Evolutionary conservation across 1,284 basidiomycete species (phyloP).

Genomic region (Leucoagaricus sp.): DNA sequence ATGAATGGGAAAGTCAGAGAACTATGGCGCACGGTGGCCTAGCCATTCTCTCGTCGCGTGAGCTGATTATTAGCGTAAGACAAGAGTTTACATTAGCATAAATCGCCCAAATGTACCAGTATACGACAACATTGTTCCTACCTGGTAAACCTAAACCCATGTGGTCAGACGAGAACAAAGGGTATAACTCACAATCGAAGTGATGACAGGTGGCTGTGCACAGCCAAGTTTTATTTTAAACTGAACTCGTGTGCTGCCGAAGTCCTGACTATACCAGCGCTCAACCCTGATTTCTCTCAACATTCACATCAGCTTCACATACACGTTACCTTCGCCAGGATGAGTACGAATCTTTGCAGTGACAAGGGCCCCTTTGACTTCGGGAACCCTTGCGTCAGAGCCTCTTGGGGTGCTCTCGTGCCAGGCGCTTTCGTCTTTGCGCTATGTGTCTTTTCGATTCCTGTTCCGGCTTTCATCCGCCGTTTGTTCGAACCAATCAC

Average conservation of each 20-base stretch:
- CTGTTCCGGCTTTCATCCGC: constrained; percentile 40
- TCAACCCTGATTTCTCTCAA: neutral
- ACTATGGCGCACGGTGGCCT: too few relatives aligned
- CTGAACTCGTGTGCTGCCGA: too few relatives aligned
- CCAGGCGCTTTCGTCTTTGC: constrained; percentile 51
- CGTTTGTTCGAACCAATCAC: constrained; percentile 31
- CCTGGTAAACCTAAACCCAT: neutral
- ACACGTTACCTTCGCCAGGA: constrained; percentile 1
- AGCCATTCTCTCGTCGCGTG: too few relatives aligned
- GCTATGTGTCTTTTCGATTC: constrained; percentile 41
- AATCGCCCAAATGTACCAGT: too few relatives aligned
- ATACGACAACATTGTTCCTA: neutral
- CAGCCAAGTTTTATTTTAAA: neutral
- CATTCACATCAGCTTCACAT: too few relatives aligned
- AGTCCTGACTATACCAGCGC: too few relatives aligned
- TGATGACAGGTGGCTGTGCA: neutral
- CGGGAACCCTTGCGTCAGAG: constrained; percentile 51
- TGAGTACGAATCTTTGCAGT: constrained; percentile 32
- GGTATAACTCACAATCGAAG: neutral
- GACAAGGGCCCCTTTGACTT: constrained; percentile 44
- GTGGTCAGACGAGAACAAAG: neutral
- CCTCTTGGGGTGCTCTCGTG: constrained; percentile 54
- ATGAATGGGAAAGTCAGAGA: too few relatives aligned
- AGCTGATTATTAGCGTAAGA: too few relatives aligned
- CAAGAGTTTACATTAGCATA: too few relatives aligned